Conservation (phyloP, 2,329 filamentous ascomycete genomes). For the Penicillium sp. region DNA sequence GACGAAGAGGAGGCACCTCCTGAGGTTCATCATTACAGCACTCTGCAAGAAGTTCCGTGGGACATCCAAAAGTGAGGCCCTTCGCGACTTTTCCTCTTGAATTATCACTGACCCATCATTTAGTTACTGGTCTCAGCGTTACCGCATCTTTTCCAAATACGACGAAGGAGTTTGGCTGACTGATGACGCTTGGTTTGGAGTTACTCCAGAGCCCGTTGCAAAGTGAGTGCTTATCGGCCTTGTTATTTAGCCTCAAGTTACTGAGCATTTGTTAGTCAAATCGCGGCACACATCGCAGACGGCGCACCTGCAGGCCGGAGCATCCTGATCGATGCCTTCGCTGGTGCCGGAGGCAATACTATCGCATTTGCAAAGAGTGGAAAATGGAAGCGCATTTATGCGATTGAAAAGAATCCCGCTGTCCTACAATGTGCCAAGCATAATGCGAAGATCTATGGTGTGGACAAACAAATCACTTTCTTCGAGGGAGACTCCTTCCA, state of each 20-base stretch:
- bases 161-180: conserved; percentile 89
- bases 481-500: conserved; percentile 86
- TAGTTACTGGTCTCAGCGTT: conserved; percentile 89
- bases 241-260: background rate
- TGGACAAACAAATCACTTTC: conserved; percentile 79
- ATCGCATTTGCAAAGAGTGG: conserved; percentile 88
- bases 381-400: conserved; percentile 82
- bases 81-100: background rate
- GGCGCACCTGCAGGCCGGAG: conserved; percentile 60
- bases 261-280: conserved; percentile 59
- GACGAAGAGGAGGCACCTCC: conserved; percentile 39
- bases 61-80: conserved; percentile 77
- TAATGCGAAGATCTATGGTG: conserved; percentile 85
- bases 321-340: conserved; percentile 84
- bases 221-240: conserved; percentile 57
- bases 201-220: conserved; percentile 91
- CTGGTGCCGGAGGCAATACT: conserved; percentile 87
- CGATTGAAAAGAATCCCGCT: conserved; percentile 80
- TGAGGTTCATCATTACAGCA: conserved; percentile 70
- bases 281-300: conserved; percentile 71
- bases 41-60: conserved; percentile 72
- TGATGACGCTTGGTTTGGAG: conserved; percentile 93
- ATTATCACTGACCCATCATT: conserved; percentile 14
- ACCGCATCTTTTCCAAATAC: conserved; percentile 85
- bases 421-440: conserved; percentile 89